Evolutionary conservation across 148 eudicot species (phyloP), one percentile per base, ranked within the genome.

Genomic region (Rhododendron ovatum): DNA sequence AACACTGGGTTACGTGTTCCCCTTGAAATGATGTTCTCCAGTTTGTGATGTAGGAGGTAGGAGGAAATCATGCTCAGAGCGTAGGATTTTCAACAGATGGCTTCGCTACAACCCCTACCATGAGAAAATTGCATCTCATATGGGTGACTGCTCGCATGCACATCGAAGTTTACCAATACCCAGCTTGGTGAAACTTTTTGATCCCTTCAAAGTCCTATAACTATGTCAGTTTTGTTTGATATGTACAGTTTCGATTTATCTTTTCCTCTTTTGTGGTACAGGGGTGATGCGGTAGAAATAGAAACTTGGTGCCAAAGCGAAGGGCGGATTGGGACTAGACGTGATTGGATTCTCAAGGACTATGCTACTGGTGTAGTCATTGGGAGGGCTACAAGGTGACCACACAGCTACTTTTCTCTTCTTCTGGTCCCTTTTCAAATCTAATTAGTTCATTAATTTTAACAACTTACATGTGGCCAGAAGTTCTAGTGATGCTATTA

Each of bases 91-190:
- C 99, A 71, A 95, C 96, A 1, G 99, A 97, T 92, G 99, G 99
- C 74, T 97, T 97, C 87, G 98, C 99, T 75, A 97, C 99, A 47
- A 97, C 99, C 20, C 93, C 87, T 43, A 93, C 93, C 78, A 97
- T 97, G 99, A 94, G 99, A 89, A 93, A 95, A 87, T 87, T 94
- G 84, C 93, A 95, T 87, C 98, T 97, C 51, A 97, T 97, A 71
- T 97, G 99, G 99, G 98, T 97, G 88, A 95, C 98, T 88, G 98
- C 99, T 55, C 98, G 99, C 41, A 95, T 97, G 99, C 98, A 97
- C 90, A 95, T 97, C 74, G 99, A 97, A 88, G 92, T 97, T 50
- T 95, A 95, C 86, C 90, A 89, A 91, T 97, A 97, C 86, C 99
- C 99, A 48, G 93, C 96, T 85, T 95, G 98, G 98, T 95, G 88